Evolutionary conservation across 345 rosid genomes (phyloP).

Genomic region (Brassica rapa): DNA sequence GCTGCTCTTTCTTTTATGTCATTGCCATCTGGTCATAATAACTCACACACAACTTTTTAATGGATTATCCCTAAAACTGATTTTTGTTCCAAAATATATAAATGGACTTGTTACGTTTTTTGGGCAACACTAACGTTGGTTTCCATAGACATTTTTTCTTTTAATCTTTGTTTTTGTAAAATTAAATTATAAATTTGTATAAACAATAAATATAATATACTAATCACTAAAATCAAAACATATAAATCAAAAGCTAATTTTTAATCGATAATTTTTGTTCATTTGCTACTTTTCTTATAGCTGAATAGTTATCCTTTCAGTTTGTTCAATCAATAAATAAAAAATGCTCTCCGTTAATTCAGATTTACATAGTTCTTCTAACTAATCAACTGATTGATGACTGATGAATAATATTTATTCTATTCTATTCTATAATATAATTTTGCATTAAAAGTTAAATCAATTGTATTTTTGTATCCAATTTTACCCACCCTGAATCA

Average conservation of each 20-base stretch:
- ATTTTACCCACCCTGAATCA: background rate
- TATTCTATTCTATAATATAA: background rate
- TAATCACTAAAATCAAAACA: background rate
- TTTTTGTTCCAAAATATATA: background rate
- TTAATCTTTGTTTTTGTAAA: background rate
- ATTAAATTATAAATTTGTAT: background rate
- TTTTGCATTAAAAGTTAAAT: background rate
- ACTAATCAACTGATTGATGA: background rate
- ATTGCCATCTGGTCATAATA: constrained; percentile 20
- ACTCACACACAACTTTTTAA: background rate
- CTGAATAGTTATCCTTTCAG: background rate
- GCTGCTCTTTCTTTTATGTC: constrained; percentile 2
- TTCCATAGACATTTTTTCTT: background rate
- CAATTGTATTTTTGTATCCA: background rate
- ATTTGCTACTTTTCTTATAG: background rate
- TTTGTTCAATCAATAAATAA: background rate
- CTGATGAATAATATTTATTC: background rate
- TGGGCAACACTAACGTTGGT: background rate
- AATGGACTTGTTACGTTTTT: background rate
- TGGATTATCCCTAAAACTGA: constrained; percentile 16
- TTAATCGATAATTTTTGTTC: background rate
- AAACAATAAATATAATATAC: background rate
- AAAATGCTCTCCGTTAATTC: background rate
- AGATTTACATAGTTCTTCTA: background rate
- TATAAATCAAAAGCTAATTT: too few species aligned